Conservation (phyloP, 306 rosid species). For the Morella rubra region DNA sequence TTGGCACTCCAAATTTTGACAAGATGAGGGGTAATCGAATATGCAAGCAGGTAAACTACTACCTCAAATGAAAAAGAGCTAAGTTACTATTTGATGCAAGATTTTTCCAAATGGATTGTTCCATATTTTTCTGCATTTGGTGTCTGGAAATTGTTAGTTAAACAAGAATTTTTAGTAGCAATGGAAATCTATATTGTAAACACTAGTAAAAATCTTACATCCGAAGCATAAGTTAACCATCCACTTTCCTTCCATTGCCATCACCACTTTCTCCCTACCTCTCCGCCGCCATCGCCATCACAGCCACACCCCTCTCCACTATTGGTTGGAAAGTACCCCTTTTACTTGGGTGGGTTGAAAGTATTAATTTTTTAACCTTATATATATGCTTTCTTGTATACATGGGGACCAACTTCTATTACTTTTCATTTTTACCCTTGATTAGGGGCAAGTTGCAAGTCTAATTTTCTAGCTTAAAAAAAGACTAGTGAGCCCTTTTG, state of each 20-base stretch:
- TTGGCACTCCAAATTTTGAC: slow-evolving; percentile 90
- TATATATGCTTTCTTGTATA: neutral
- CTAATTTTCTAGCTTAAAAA: neutral
- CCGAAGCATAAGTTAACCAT: neutral
- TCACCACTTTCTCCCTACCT: neutral
- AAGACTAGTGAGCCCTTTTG: neutral
- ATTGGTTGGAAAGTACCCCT: neutral
- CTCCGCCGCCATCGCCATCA: neutral
- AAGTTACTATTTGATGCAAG: too few species aligned
- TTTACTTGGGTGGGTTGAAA: neutral
- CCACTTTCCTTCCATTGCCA: too few species aligned
- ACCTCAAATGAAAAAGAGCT: too few species aligned
- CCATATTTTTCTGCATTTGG: neutral
- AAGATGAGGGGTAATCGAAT: slow-evolving; percentile 74
- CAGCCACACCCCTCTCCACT: too few species aligned
- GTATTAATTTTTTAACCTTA: neutral
- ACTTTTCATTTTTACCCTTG: neutral
- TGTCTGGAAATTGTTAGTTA: neutral
- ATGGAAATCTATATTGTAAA: neutral
- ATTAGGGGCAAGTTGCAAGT: neutral
- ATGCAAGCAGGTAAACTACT: slow-evolving; percentile 77
- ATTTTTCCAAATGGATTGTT: neutral
- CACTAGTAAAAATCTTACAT: too few species aligned
- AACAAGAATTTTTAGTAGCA: too few species aligned
- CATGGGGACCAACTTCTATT: neutral